phyloP scores from a whole-genome alignment of 768 basidiomycete genomes.

The Collybia sp. region DNA sequence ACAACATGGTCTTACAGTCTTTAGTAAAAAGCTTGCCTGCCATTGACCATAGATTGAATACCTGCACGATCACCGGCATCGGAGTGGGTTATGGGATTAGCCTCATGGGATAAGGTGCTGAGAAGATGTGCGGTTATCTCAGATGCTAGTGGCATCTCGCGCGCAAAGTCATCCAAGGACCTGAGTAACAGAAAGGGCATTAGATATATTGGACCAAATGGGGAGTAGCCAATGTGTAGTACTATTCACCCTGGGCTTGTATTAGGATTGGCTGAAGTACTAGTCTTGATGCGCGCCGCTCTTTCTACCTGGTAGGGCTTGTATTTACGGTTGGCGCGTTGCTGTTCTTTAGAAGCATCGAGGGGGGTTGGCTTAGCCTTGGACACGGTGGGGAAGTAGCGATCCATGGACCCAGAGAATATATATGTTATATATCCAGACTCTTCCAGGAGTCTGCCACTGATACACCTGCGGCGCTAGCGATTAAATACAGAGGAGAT shows the following conservation, averaged over 20 bases:
- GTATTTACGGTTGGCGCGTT: conserved; percentile 9
- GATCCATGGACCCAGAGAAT: conserved; percentile 11
- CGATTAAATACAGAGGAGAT: neutral
- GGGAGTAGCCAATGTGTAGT: neutral
- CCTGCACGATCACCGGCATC: conserved; percentile 60
- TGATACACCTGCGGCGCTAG: neutral
- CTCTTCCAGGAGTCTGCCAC: neutral
- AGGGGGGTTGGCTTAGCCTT: neutral
- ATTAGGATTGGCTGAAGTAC: conserved; percentile 2
- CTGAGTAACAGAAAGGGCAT: conserved; percentile 12
- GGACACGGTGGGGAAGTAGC: conserved; percentile 18
- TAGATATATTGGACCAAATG: conserved; percentile 14
- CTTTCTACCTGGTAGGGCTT: conserved; percentile 9
- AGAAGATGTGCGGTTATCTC: conserved; percentile 58
- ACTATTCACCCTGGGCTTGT: neutral
- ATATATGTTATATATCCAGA: neutral
- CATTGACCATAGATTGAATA: conserved; percentile 16
- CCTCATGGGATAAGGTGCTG: conserved; percentile 52
- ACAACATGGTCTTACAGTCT: conserved; percentile 45
- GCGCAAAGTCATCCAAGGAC: conserved; percentile 16
- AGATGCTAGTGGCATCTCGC: conserved; percentile 24
- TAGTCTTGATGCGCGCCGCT: conserved; percentile 3
- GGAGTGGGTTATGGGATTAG: conserved; percentile 79
- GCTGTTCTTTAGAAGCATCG: conserved; percentile 10
- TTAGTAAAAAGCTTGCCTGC: neutral